Base-by-base conservation (phyloP, 2,329 filamentous ascomycete species). In the Botrytis sinoallii region DNA sequence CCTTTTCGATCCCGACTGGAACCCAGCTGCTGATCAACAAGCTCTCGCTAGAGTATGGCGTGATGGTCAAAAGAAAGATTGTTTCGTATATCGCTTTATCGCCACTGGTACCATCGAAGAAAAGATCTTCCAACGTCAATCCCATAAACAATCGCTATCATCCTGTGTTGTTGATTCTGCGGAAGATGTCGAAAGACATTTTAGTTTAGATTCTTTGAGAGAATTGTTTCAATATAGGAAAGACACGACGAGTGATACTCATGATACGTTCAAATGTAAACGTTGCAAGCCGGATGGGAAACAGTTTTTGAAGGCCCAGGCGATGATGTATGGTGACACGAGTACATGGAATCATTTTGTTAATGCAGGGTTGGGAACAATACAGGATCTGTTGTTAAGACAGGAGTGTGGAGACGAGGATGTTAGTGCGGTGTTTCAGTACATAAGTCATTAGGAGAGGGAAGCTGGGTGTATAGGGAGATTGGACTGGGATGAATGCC, bases 331-430 rank as follows among this genome's bases (percentile, higher is more conserved):
- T 80, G 96, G 96, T 70, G 96, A 99, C 80, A 98, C 96, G 35
- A 98, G 94, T 83, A 95, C 94, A n/a, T 99, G 96, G 96, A 99
- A 99, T 80, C 96, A 99, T 83, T 97, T 98, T 83, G 89, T 92
- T 61, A 98, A 97, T 79, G 89, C 91, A 5, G 91, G 89, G 0
- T 83, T 99, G 80, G 88, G 89, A 76, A 88, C 88, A 74, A 99
- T 99, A 74, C 95, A 99, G 82, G 96, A 99, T 84, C 83, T 98
- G 81, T 81, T 99, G 80, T 85, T 99, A 67, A 88, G 95, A 77
- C 96, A 98, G 83, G 96, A 99, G 84, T 89, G 88, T 74, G 88
- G 86, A 6, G 91, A 95, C 82, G 85, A 86, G 38, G 93, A 93
- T 80, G 94, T 99, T 14, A 98, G 94, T 76, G 94, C 95, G 18